Evolutionary conservation across 2,329 filamentous ascomycete genomes (phyloP).

Genomic region (Epichloe scottii): DNA sequence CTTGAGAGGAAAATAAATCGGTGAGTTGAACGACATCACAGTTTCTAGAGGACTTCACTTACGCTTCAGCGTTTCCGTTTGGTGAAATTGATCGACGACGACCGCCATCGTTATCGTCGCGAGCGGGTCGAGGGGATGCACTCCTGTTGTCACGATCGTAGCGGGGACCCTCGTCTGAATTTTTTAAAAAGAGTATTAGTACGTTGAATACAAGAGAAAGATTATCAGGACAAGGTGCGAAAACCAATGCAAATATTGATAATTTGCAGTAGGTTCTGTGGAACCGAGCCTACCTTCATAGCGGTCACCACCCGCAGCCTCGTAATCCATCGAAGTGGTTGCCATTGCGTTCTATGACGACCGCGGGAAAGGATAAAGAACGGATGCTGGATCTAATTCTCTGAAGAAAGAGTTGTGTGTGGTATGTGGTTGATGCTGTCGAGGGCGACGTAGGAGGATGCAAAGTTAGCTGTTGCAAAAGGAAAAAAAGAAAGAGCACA

Average conservation of each 20-base stretch:
- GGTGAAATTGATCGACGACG: slow-evolving; percentile 53
- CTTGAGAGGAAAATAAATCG: slow-evolving; percentile 13
- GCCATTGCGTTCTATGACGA: slow-evolving; percentile 31
- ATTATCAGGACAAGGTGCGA: background rate
- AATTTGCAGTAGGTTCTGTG: background rate
- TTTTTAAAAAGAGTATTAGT: background rate
- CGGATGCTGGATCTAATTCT: background rate
- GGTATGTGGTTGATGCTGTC: background rate
- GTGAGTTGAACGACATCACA: background rate
- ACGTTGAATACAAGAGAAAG: background rate
- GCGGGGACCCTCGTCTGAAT: slow-evolving; percentile 49
- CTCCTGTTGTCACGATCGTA: slow-evolving; percentile 56
- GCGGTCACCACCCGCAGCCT: slow-evolving; percentile 53
- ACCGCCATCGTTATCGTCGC: slow-evolving; percentile 46
- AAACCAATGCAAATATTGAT: background rate
- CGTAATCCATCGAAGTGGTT: slow-evolving; percentile 58
- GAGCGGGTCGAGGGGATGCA: slow-evolving; percentile 48
- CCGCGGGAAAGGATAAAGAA: slow-evolving; percentile 6
- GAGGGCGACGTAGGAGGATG: slow-evolving; percentile 1
- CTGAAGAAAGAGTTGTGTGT: background rate
- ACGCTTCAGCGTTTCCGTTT: slow-evolving; percentile 30
- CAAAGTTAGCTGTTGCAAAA: slow-evolving; percentile 1
- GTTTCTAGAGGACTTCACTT: slow-evolving; percentile 2
- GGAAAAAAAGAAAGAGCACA: slow-evolving; percentile 6
- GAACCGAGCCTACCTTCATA: slow-evolving; percentile 41